Evolutionary conservation across 2,329 filamentous ascomycete genomes (phyloP), one percentile per base, ranked within the genome.

Genomic region (Dactylellina haptotyla): DNA sequence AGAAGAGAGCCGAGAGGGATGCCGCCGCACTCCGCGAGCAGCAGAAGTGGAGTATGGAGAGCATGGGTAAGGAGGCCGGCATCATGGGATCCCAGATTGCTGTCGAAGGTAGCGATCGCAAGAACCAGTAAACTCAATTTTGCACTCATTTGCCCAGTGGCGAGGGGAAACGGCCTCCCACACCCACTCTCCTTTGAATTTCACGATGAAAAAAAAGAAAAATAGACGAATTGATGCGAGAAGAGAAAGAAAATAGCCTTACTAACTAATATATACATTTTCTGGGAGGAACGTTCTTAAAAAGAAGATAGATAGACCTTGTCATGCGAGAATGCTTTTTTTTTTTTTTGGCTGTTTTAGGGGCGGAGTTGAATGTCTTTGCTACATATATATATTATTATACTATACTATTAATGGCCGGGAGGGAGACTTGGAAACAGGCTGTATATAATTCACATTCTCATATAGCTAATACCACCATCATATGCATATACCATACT

Each of bases 1-100:
- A 84, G 82, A 93, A 91, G 87, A 79, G 91, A 56, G 86, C 84
- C 63, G 82, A 87, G 67, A 85, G 90, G 81, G 84, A 84, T 80
- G 84, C 84, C 75, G 89, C 88, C 85, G 69, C 69, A 12, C 69
- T 76, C 26, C 93, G 93, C 85, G 83, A 84, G 46, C 85, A 90
- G 83, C 90, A 87, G 83, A 80, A 53, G 62, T 50, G 61, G 30
- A 71, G 63, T 10, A 65, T 50, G 54, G 54, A 63, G 51, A 50
- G 39, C 8, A 67, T 59, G 48, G 51, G 63, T 16, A 48, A 48
- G 50, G 51, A 59, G 53, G 54, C 48, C 10, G 48, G 43, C 26
- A 50, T 73, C 23, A 73, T 73, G 69, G 56, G 43, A 12, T 71
- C 51, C 2, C 61, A 71, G 41, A 75, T 71, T 14, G 58, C 26